Evolutionary conservation across 1,284 basidiomycete species (phyloP), one percentile per base, ranked within the genome.

Genomic region (Apiotrichum laibachii): DNA sequence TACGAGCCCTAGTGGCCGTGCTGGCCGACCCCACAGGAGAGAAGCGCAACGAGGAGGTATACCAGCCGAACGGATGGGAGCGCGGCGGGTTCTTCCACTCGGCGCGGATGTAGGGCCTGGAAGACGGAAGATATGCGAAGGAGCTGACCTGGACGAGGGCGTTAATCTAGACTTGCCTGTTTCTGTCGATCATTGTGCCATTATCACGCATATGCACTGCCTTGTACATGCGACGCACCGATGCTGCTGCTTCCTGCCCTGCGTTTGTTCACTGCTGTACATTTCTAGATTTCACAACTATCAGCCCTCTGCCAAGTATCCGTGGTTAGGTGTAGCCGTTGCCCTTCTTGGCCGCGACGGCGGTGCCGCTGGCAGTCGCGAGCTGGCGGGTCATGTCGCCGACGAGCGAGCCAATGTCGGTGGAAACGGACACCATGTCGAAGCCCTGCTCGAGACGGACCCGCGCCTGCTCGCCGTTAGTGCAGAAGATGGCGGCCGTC

Each of bases 41-140:
- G 0, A 83, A 85, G 69, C 81, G 88, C 22, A 68, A 77, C 34
- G 75, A 71, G 16, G 85, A 88, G 66, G 75, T 86, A 0, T 90
- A 90, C 72, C 72, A 68, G 16, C 78, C 80, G 4, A 86, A 85
- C 1, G 83, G 81, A 62, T 90, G 88, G 88, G 88, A 90, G 72
- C 69, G 75, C 44, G 88, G 88, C 18, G 88, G 88, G 5, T 89
- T 86, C 84, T 72, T 89, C 37, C 26, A 7, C 26, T 31, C 26
- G 26, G 26, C 26, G 26, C 26, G 7, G 26, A 7, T 3, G 7
- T 31, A 31, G 26, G 26, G 7, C 26, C 3, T 31, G 26, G 26
- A 31, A 4, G 26, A 7, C 26, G 26, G 26, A 31, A 31, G 26
- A 31, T 3, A 31, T 31, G 7, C 26, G 26, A 7, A 31, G 7